These are phyloP conservation scores for Yarrowia sp. DNA, from an alignment of 805 yeast species.

Conservation along the genomic window DNA sequence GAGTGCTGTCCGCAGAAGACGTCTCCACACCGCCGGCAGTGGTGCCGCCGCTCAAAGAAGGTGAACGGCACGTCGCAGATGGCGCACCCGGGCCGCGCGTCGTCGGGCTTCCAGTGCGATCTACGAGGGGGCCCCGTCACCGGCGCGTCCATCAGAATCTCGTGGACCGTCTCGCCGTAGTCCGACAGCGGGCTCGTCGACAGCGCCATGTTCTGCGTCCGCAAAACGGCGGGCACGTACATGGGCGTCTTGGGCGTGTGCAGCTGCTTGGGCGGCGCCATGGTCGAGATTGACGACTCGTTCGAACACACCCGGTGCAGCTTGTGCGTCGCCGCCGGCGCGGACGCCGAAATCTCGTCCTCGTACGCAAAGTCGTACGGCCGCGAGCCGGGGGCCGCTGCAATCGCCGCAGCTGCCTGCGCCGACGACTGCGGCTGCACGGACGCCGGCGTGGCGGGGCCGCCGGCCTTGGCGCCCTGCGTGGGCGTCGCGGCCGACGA, in stretches of 20 bases:
- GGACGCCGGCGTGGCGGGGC: not conserved
- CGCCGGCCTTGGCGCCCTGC: not conserved
- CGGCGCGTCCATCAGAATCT: slow-evolving; percentile 27
- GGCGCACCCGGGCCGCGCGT: slow-evolving; percentile 59
- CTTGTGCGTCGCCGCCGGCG: slow-evolving; percentile 11
- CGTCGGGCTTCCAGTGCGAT: slow-evolving; percentile 59
- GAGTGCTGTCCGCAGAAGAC: slow-evolving; percentile 70
- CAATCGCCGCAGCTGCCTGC: not conserved
- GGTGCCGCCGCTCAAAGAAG: slow-evolving; percentile 75
- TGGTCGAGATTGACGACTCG: slow-evolving; percentile 29
- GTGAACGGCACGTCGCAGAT: slow-evolving; percentile 69
- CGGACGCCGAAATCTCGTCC: slow-evolving; percentile 17
- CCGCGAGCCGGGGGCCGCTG: slow-evolving; percentile 24
- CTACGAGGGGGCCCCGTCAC: slow-evolving; percentile 38
- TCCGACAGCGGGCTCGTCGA: slow-evolving; percentile 32
- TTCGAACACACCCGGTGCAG: slow-evolving; percentile 18
- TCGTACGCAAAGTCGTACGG: slow-evolving; percentile 28
- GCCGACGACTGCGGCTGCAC: not conserved
- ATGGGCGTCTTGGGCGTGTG: slow-evolving; percentile 80
- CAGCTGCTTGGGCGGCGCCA: slow-evolving; percentile 57
- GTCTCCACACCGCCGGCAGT: slow-evolving; percentile 83
- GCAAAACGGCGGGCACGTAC: slow-evolving; percentile 85
- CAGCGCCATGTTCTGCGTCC: slow-evolving; percentile 43
- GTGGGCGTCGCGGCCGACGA: not conserved
- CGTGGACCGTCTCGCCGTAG: slow-evolving; percentile 30